These are phyloP conservation scores for Geotrichum klebahnii DNA, from an alignment of 1,139 yeast species.

Conservation along the genomic window DNA sequence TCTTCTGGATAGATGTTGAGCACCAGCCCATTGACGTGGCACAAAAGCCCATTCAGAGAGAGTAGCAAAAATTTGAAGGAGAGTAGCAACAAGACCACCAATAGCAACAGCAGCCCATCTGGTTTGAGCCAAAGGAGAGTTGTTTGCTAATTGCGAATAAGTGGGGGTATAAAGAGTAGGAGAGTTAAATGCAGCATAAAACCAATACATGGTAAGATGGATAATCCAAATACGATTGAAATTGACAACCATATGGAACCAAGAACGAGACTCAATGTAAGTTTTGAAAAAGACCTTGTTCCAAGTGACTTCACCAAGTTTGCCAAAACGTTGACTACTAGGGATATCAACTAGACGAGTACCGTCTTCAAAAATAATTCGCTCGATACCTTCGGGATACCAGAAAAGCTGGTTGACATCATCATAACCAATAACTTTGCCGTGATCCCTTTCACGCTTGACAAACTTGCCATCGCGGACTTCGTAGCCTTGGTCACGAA, in stretches of 20 bases:
- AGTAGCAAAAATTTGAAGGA: constrained; percentile 83
- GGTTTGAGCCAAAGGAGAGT: constrained; percentile 80
- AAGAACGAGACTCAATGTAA: constrained; percentile 91
- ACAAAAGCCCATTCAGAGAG: constrained; percentile 92
- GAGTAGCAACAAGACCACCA: constrained; percentile 84
- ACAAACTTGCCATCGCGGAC: constrained; percentile 91
- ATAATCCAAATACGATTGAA: constrained; percentile 97
- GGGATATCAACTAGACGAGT: constrained; percentile 88
- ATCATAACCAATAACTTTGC: constrained; percentile 91
- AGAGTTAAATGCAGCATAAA: constrained; percentile 88
- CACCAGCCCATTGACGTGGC: constrained; percentile 98
- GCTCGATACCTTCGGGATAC: constrained; percentile 98
- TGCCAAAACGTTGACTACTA: constrained; percentile 78
- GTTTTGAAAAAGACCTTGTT: constrained; percentile 90
- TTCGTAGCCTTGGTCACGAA: constrained; percentile 94
- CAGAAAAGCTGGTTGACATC: constrained; percentile 97
- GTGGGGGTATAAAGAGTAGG: constrained; percentile 85
- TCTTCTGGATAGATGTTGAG: constrained; percentile 91
- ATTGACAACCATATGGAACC: constrained; percentile 94
- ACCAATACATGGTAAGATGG: constrained; percentile 87
- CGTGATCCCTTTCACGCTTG: constrained; percentile 96
- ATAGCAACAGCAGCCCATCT: constrained; percentile 90
- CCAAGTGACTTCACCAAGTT: constrained; percentile 93
- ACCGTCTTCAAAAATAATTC: constrained; percentile 87
- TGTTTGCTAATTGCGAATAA: constrained; percentile 76